These are phyloP conservation scores for Arctium minus DNA, from an alignment of 129 eudicot genomes.

Conservation along the genomic window DNA sequence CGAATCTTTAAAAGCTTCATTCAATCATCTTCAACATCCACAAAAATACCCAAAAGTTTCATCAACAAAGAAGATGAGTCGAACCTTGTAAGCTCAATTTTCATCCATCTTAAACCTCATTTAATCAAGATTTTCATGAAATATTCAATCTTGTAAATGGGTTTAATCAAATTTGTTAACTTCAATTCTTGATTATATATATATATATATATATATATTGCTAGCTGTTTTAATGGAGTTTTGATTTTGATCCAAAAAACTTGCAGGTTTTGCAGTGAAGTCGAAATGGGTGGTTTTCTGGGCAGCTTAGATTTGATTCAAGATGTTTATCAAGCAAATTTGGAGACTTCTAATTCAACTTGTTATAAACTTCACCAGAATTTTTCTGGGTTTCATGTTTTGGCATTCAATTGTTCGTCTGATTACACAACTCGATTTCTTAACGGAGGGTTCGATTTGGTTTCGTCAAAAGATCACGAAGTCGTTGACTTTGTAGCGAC, in stretches of 20 bases:
- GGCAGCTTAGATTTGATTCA: conserved; percentile 17
- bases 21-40: conserved; percentile 3
- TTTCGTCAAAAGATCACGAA: conserved; percentile 12
- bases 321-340: conserved; percentile 17
- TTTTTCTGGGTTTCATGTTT: conserved; percentile 12
- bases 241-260: not conserved
- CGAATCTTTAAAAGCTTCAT: not conserved
- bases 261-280: conserved; percentile 36
- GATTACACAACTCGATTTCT: conserved; percentile 3
- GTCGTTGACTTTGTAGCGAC: conserved; percentile 28
- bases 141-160: not conserved
- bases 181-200: not conserved
- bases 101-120: not conserved
- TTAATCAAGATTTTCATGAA: not conserved
- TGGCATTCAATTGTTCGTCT: conserved; percentile 6
- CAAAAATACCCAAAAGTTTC: not conserved
- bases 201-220: no score
- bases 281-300: conserved; percentile 13
- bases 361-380: not conserved
- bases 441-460: conserved; percentile 14
- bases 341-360: not conserved
- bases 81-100: not conserved
- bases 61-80: not conserved
- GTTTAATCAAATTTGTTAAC: not conserved
- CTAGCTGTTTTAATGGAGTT: not conserved